Evolutionary conservation across 2,329 filamentous ascomycete species (phyloP), one percentile per base, ranked within the genome.

Genomic region (Nemania sp.): DNA sequence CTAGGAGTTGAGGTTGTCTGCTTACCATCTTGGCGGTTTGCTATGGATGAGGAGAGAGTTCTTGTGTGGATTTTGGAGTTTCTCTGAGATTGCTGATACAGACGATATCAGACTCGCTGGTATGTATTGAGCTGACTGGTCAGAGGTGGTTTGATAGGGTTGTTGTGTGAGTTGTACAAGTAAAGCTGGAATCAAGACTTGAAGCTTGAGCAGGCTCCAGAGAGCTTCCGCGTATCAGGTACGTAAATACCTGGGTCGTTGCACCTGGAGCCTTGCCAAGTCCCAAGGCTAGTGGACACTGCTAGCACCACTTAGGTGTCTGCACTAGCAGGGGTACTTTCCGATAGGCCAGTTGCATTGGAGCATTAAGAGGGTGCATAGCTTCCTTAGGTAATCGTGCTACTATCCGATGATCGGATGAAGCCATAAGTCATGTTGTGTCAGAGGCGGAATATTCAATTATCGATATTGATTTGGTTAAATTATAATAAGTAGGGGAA

Each of bases 1-100:
- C 8, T 30, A 19, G 28, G 28, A 41, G n/a, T 46, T 37, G 26
- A 45, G 56, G 40, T n/a, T 8, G 19, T 31, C 20, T n/a, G 66
- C 73, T 71, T 75, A 81, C 79, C 79, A 82, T 82, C 55, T 73
- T 79, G 74, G 61, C 64, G 63, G 64, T 68, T 60, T 56, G 39
- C 51, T 41, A 55, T 24, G n/a, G 42, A 14, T 19, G 17, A 23
- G 46, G 26, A 3, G 37, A 22, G 48, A 49, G 36, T 22, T 28
- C n/a, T 43, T 14, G 2, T 42, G 34, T 3, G 17, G 28, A 40
- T 17, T 17, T 14, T 28, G 31, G 26, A 31, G 31, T 14, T 17
- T 33, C 19, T 22, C 9, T 23, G 50, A 20, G 23, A 12, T 33
- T 9, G 42, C 15, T 36, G 30, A 23, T 17, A 17, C 39, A 23